Evolutionary conservation across 805 yeast species (phyloP), one percentile per base, ranked within the genome.

Genomic region (Ogataea parapolymorpha): DNA sequence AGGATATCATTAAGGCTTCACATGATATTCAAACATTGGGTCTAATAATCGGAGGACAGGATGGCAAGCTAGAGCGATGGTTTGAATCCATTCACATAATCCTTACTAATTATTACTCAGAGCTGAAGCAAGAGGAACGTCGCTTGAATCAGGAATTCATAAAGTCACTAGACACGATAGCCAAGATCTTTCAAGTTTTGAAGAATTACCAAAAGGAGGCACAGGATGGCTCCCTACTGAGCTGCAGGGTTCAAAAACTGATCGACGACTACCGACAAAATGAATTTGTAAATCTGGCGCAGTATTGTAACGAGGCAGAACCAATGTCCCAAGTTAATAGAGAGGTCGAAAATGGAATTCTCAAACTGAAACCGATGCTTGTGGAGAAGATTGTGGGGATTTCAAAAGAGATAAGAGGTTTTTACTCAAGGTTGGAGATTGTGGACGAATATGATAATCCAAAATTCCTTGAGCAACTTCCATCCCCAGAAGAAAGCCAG

Each of bases 131-230:
- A 4, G 42, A 41, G 18, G 49, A 54, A 35, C 22, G 44, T 5
- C 40, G 24, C 7, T 25, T 59, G 27, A 55, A 51, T 23, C 39
- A 24, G 6, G 52, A 56, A n/a, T 58, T 58, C 32, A 25, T 43
- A 2, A 48, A 51, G 16, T 55, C 60, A 2, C 37, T 61, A 26
- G 60, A 58, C 23, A 49, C 64, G 5, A 50, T 57, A 3, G 28
- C 56, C 2, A 54, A 53, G 37, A 50, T 61, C 9, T 51, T 51
- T 26, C 31, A 36, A 9, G 32, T 53, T 26, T 24, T 51, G 33
- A 47, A 43, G 28, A 34, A 38, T 35, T 42, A 43, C 29, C 43
- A 45, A 32, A 36, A 45, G 28, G 47, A 46, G 31, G 30, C 37
- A 38, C 20, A 38, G 14, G 51, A 56, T 12, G 47, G 46, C 18